A percentile compares a stretch with the other conserved stretches of the same genome.
Evolutionary conservation across 768 basidiomycete species (phyloP).

Genomic region (Obba rivulosa): DNA sequence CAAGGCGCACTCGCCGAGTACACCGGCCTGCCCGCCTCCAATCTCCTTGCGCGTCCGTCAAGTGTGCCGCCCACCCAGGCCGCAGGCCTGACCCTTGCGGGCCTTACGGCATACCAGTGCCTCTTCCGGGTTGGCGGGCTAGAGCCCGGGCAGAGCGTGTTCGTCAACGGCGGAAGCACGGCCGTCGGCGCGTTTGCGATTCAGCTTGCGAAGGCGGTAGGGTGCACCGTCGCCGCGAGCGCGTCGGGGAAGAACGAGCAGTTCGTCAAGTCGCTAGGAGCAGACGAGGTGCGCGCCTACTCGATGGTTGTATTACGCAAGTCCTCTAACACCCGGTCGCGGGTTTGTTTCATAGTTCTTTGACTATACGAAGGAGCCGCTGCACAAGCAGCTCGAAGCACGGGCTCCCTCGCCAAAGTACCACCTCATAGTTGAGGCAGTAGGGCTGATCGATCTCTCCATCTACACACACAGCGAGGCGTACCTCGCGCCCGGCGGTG

Average conservation of each 20-base stretch:
- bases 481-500: conserved; percentile 50
- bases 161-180: conserved; percentile 69
- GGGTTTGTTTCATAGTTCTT: conserved; percentile 33
- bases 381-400: conserved; percentile 40
- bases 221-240: conserved; percentile 51
- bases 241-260: conserved; percentile 58
- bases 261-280: conserved; percentile 54
- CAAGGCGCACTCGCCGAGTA: conserved; percentile 62
- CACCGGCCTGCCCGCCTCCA: conserved; percentile 35
- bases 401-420: conserved; percentile 47
- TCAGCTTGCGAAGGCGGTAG: conserved; percentile 63
- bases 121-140: conserved; percentile 43
- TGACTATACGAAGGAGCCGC: conserved; percentile 52
- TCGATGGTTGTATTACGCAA: too few species aligned
- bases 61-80: conserved; percentile 52
- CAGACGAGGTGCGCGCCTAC: conserved; percentile 47
- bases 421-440: conserved; percentile 56
- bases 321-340: background rate
- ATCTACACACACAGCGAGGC: conserved; percentile 45
- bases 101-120: conserved; percentile 52
- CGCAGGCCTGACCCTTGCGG: conserved; percentile 55
- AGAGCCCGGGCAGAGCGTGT: conserved; percentile 53
- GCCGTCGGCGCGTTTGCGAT: conserved; percentile 67
- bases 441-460: conserved; percentile 40
- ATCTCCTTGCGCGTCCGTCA: conserved; percentile 39